These are phyloP conservation scores for Isoetes taiwanensis DNA, from an alignment of 75 land plant genomes.

Conservation along the genomic window DNA sequence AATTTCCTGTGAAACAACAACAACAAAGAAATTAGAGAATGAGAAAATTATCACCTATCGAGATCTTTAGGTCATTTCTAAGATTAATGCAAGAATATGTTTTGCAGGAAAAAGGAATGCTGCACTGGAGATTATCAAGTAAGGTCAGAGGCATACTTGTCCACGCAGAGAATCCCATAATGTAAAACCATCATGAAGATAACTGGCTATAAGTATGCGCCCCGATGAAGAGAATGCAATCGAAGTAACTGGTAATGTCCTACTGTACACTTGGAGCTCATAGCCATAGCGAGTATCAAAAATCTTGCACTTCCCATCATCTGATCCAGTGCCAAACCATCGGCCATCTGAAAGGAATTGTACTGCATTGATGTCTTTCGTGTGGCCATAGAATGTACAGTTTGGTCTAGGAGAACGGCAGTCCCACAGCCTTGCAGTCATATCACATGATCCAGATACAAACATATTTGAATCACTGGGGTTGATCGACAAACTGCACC, in stretches of 20 bases:
- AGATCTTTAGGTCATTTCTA: too few relatives aligned
- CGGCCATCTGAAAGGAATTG: slow-evolving; percentile 88
- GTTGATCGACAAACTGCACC: slow-evolving; percentile 74
- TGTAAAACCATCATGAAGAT: too few relatives aligned
- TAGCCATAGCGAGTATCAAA: slow-evolving; percentile 94
- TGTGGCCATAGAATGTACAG: slow-evolving; percentile 80
- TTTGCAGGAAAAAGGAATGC: too few relatives aligned
- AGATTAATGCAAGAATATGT: too few relatives aligned
- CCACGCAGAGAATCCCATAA: too few relatives aligned
- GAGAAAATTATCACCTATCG: too few relatives aligned
- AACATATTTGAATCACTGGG: slow-evolving; percentile 53
- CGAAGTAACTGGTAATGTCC: slow-evolving; percentile 46
- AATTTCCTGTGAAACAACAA: too few relatives aligned
- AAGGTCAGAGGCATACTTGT: too few relatives aligned
- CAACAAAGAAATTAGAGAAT: too few relatives aligned
- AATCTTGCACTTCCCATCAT: slow-evolving; percentile 79
- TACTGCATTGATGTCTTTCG: slow-evolving; percentile 83
- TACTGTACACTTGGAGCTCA: slow-evolving; percentile 67
- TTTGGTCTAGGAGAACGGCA: slow-evolving; percentile 61
- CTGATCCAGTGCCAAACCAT: slow-evolving; percentile 89
- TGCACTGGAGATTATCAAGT: too few relatives aligned
- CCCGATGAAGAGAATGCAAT: slow-evolving; percentile 94
- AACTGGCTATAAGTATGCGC: slow-evolving; percentile 85
- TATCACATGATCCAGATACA: slow-evolving; percentile 96
- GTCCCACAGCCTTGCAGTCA: slow-evolving; percentile 89